Conservation (phyloP, 2,329 filamentous ascomycete species). For the Lasiodiplodia gonubiensis region DNA sequence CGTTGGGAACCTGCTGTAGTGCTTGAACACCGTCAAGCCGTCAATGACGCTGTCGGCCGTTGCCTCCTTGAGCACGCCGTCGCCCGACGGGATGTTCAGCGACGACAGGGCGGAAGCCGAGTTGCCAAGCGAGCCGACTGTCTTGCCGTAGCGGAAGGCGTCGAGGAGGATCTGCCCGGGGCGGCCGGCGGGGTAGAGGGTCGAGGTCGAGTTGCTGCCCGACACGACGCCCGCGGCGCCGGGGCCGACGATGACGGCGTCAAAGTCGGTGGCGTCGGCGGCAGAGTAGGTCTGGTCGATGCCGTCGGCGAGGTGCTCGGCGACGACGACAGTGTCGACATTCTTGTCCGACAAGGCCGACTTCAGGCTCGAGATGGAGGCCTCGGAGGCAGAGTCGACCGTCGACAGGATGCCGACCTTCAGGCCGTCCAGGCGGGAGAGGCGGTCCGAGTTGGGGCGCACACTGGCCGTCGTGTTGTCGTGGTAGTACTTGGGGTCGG, state of each 20-base stretch:
- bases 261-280: conserved; percentile 67
- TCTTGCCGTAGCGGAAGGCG: conserved; percentile 73
- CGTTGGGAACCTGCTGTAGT: conserved; percentile 66
- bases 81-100: conserved; percentile 51
- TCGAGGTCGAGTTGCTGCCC: conserved; percentile 35
- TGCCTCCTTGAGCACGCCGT: conserved; percentile 42
- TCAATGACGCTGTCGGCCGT: conserved; percentile 50
- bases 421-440: conserved; percentile 67
- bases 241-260: conserved; percentile 65
- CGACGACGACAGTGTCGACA: conserved; percentile 65
- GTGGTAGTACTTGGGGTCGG: conserved; percentile 71
- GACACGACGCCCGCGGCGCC: conserved; percentile 62
- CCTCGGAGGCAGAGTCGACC: conserved; percentile 50
- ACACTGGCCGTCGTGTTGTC: conserved; percentile 68
- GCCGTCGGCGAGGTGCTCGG: conserved; percentile 60
- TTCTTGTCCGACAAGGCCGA: conserved; percentile 56
- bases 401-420: conserved; percentile 68
- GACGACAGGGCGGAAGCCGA: conserved; percentile 48
- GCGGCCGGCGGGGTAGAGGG: conserved; percentile 67
- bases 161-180: conserved; percentile 68
- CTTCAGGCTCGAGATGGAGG: conserved; percentile 61
- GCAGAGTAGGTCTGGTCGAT: conserved; percentile 69
- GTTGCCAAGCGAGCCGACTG: conserved; percentile 65
- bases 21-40: conserved; percentile 69
- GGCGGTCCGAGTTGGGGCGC: conserved; percentile 62